phyloP scores from a whole-genome alignment of 1,284 basidiomycete species.

The Anthracocystis setariae region DNA sequence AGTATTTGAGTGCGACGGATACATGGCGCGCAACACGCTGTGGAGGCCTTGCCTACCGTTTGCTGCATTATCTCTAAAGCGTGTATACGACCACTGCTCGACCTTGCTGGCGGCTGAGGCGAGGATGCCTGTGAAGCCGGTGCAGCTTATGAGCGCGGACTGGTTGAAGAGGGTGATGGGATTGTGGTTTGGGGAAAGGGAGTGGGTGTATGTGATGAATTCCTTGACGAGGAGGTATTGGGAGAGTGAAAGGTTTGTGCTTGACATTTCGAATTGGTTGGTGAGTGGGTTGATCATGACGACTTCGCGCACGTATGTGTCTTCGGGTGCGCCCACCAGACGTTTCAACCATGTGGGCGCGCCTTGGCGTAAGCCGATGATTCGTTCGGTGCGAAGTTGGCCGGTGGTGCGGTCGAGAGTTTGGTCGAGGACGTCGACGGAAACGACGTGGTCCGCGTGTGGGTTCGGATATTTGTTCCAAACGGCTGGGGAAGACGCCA shows the following conservation, averaged over 20 bases:
- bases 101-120: conserved; percentile 48
- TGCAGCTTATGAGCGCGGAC: conserved; percentile 45
- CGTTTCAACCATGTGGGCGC: conserved; percentile 84
- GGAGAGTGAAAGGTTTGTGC: conserved; percentile 77
- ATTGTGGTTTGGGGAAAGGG: not conserved
- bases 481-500: conserved; percentile 72
- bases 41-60: conserved; percentile 49
- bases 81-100: conserved; percentile 50
- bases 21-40: conserved; percentile 45
- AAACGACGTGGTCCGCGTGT: conserved; percentile 87
- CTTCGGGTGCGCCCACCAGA: conserved; percentile 88
- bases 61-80: conserved; percentile 55
- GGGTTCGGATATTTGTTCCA: conserved; percentile 96
- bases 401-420: conserved; percentile 83
- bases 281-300: conserved; percentile 73
- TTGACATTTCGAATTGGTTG: conserved; percentile 47
- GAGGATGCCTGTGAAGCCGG: conserved; percentile 36
- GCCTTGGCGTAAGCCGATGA: conserved; percentile 86
- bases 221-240: conserved; percentile 90
- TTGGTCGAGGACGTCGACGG: conserved; percentile 87
- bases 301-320: conserved; percentile 92
- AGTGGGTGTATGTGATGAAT: conserved; percentile 83
- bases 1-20: conserved; percentile 1
- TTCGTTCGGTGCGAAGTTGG: conserved; percentile 84
- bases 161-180: conserved; percentile 67